Evolutionary conservation across 2,329 filamentous ascomycete genomes (phyloP).

Genomic region (Alternaria novae-zelandiae): DNA sequence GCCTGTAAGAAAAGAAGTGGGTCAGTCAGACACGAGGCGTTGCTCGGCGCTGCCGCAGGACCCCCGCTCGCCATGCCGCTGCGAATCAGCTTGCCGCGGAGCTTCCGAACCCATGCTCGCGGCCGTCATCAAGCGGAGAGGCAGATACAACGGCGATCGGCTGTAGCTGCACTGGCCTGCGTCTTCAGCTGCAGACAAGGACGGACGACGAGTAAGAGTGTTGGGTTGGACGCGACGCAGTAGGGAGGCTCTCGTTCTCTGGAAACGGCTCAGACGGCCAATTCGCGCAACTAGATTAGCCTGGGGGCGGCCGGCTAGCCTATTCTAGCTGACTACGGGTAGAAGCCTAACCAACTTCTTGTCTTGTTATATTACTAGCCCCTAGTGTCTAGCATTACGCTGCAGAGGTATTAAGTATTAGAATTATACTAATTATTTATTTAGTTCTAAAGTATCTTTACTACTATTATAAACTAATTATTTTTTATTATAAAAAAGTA

Average conservation of each 20-base stretch:
- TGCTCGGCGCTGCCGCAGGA: slow-evolving; percentile 40
- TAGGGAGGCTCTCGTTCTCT: slow-evolving; percentile 21
- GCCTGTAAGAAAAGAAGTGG: slow-evolving; percentile 42
- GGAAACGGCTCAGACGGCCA: slow-evolving; percentile 17
- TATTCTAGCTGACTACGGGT: slow-evolving; percentile 15
- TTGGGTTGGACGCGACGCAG: slow-evolving; percentile 9
- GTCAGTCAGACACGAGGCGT: slow-evolving; percentile 38
- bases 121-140: slow-evolving; percentile 34
- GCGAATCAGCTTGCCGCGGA: slow-evolving; percentile 34
- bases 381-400: too few relatives aligned
- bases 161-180: slow-evolving; percentile 26
- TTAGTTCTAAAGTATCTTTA: too few relatives aligned
- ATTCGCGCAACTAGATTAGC: slow-evolving; percentile 24
- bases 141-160: slow-evolving; percentile 21
- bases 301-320: slow-evolving; percentile 30
- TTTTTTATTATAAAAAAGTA: too few relatives aligned
- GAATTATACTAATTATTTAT: too few relatives aligned
- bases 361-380: too few relatives aligned
- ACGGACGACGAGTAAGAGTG: slow-evolving; percentile 18
- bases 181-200: slow-evolving; percentile 20
- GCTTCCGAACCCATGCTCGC: slow-evolving; percentile 16
- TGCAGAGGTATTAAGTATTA: too few relatives aligned
- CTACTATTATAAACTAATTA: too few relatives aligned
- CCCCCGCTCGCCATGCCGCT: slow-evolving; percentile 28
- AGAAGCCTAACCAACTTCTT: slow-evolving; percentile 44